A percentile compares a stretch with the other conserved stretches of the same genome.
phyloP scores from a whole-genome alignment of 345 rosid species.

The Capsella bursapastoris region DNA sequence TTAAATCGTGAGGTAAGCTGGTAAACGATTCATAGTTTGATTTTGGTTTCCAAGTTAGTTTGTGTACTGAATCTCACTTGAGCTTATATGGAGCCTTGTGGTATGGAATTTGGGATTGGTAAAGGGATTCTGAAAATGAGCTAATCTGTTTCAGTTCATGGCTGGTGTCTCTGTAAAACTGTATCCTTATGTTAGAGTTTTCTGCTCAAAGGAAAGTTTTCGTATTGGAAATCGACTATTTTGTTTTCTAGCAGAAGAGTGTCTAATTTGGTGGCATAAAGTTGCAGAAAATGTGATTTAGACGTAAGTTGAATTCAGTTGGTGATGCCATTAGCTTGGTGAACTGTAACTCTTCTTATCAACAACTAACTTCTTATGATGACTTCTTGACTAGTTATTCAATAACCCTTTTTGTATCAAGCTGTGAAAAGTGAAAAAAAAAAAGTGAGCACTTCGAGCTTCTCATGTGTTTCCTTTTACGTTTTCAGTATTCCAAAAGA shows the following conservation, averaged over 20 bases:
- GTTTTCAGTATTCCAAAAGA: conserved; percentile 12
- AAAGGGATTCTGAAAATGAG: background rate
- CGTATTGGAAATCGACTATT: background rate
- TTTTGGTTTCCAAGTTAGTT: conserved; percentile 17
- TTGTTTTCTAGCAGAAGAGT: conserved; percentile 17
- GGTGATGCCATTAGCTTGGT: conserved; percentile 21
- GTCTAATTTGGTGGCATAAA: background rate
- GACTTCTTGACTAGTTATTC: conserved; percentile 21
- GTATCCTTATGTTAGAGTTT: background rate
- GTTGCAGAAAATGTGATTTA: conserved; percentile 13
- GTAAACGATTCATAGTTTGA: background rate
- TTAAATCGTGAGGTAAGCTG: background rate
- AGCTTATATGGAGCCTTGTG: background rate
- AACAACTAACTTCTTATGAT: conserved; percentile 19
- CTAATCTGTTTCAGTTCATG: background rate
- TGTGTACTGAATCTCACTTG: background rate
- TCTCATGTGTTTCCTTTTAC: conserved; percentile 23
- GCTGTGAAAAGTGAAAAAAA: conserved; percentile 11
- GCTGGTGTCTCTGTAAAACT: background rate
- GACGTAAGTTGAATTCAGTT: background rate
- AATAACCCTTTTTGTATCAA: background rate
- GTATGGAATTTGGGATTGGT: background rate
- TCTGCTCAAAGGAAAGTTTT: background rate
- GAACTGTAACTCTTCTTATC: conserved; percentile 19
- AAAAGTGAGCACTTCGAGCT: conserved; percentile 19